Base-by-base conservation (phyloP, 1,139 yeast species). In the Blastobotrys buckinghamii region DNA sequence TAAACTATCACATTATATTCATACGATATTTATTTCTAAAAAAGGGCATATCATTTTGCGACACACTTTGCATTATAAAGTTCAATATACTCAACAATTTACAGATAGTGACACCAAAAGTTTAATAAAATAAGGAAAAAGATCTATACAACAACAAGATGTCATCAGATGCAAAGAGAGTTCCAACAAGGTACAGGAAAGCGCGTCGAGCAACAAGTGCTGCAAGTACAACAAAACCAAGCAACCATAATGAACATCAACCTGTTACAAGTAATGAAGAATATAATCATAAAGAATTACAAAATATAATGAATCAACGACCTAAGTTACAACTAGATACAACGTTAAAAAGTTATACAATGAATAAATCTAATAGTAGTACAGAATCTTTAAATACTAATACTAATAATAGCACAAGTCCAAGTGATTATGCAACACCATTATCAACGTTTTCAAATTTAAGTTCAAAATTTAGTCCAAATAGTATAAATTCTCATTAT, bases 171-270 rank as follows among this genome's bases (percentile, higher is more conserved):
- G 17, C 20, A 2, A 44, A 40, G 2, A 47, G 45, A 16, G 45
- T 44, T 7, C 50, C 50, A 17, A 44, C 45, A 38, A 37, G 50
- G 16, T 48, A 48, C 33, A 40, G 50, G 22, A 46, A 42, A n/a
- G 38, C 42, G 6, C 37, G 45, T 27, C 42, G 35, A n/a, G 27
- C 39, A 16, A 13, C n/a, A 13, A 29, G 5, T 3, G 32, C n/a
- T 6, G 10, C 29, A 10, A 10, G 29, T 6, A 26, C 29, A 26
- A n/a, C n/a, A n/a, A n/a, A n/a, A n/a, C n/a, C n/a, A n/a, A n/a
- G n/a, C n/a, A n/a, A 26, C 9, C 29, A 26, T 26, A 7, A 26
- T 26, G 9, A 26, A 6, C 29, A 26, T 6, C 29, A 26, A n/a
- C n/a, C n/a, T n/a, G n/a, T n/a, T n/a, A n/a, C n/a, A n/a, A n/a